Percentiles rank a stretch among this genome's conserved stretches.
These are phyloP conservation scores for Pisolithus albus DNA, from an alignment of 768 basidiomycete species.

Conservation along the genomic window DNA sequence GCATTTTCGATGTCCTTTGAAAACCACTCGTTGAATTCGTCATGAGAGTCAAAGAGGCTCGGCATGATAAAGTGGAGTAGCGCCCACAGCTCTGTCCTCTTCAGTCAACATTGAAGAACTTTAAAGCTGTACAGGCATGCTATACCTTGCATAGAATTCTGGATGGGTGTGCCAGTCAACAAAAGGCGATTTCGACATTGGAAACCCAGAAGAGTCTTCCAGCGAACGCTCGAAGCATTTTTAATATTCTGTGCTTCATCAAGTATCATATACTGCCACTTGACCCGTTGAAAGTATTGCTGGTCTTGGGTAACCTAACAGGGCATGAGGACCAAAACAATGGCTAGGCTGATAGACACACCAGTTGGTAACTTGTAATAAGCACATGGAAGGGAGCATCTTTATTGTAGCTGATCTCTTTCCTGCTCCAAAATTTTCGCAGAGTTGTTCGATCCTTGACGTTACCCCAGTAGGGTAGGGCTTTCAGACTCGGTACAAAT, in stretches of 20 bases:
- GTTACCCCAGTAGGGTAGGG: conserved; percentile 97
- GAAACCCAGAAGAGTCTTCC: conserved; percentile 95
- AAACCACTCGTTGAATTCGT: conserved; percentile 99
- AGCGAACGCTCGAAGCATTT: conserved; percentile 89
- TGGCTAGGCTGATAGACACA: conserved; percentile 28
- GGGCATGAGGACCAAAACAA: conserved; percentile 1
- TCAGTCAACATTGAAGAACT: conserved; percentile 1
- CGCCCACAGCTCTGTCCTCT: conserved; percentile 83
- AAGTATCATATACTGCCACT: conserved; percentile 99
- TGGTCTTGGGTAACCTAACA: conserved; percentile 88
- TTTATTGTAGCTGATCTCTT: conserved; percentile 90
- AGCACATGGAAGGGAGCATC: conserved; percentile 96
- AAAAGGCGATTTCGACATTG: conserved; percentile 93
- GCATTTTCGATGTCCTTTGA: conserved; percentile 98
- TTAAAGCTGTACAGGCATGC: background rate
- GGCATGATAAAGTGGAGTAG: conserved; percentile 99
- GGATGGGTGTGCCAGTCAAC: conserved; percentile 95
- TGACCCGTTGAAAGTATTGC: conserved; percentile 94
- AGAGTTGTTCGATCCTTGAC: conserved; percentile 92
- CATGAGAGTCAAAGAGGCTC: conserved; percentile 95
- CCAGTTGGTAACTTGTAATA: conserved; percentile 95
- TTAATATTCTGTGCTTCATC: conserved; percentile 99
- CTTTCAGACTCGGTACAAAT: conserved; percentile 90
- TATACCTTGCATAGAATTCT: conserved; percentile 98
- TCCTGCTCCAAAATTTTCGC: conserved; percentile 97